A percentile compares a stretch with the other conserved stretches of the same genome.
Evolutionary conservation across 768 basidiomycete genomes (phyloP).

Genomic region (Termitomyces sp.): DNA sequence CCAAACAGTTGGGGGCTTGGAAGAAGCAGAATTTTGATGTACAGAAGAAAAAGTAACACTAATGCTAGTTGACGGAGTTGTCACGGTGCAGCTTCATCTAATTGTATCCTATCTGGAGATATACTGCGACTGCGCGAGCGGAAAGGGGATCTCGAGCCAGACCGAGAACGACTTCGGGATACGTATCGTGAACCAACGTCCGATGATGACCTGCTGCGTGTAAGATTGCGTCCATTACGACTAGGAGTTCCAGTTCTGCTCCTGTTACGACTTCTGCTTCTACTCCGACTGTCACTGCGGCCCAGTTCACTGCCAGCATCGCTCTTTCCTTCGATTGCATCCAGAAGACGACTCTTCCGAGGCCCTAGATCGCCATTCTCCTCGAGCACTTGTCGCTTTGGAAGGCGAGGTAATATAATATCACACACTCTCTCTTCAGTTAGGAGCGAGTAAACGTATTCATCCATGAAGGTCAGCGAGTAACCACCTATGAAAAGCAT

Average conservation of each 20-base stretch:
- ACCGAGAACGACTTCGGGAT: constrained; percentile 61
- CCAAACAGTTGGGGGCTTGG: constrained; percentile 60
- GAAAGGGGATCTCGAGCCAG: constrained; percentile 41
- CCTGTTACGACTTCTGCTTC: constrained; percentile 33
- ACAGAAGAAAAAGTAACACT: constrained; percentile 36
- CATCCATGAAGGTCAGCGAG: constrained; percentile 83
- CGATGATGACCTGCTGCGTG: constrained; percentile 32
- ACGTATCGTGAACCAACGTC: constrained; percentile 55
- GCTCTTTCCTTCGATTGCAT: constrained; percentile 78
- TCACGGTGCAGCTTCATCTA: constrained; percentile 15
- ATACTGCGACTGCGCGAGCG: constrained; percentile 60
- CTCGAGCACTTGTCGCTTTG: constrained; percentile 83
- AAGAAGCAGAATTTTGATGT: constrained; percentile 40
- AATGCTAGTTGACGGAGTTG: neutral
- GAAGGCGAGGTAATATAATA: constrained; percentile 88
- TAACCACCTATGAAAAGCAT: constrained; percentile 64
- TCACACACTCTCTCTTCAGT: constrained; percentile 94
- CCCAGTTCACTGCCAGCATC: constrained; percentile 44
- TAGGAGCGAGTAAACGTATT: constrained; percentile 82
- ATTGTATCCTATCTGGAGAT: constrained; percentile 55
- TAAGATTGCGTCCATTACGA: constrained; percentile 17
- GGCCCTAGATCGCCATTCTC: constrained; percentile 89
- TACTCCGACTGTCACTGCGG: constrained; percentile 36
- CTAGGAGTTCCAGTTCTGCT: constrained; percentile 24
- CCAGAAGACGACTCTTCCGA: constrained; percentile 80